A percentile compares a stretch with the other conserved stretches of the same genome.
Conservation (phyloP, 2,329 filamentous ascomycete species). For the Scytalidium lignicola region DNA sequence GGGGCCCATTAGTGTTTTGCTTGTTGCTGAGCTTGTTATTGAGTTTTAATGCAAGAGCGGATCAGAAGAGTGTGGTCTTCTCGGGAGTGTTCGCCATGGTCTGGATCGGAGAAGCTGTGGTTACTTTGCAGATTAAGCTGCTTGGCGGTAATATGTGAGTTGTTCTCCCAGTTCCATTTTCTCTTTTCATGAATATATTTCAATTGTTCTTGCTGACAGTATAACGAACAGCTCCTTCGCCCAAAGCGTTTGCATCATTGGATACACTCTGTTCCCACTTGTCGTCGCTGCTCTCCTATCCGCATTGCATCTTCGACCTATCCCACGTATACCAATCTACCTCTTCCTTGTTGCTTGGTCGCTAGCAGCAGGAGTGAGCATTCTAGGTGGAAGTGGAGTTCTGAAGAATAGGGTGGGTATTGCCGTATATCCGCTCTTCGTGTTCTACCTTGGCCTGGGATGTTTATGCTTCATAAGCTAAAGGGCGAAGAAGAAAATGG, state of each 20-base stretch:
- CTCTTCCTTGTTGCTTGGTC: constrained; percentile 87
- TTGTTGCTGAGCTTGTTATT: constrained; percentile 81
- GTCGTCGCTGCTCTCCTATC: constrained; percentile 90
- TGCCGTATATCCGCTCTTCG: constrained; percentile 89
- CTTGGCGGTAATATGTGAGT: constrained; percentile 94
- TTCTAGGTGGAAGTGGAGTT: constrained; percentile 90
- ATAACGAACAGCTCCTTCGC: constrained; percentile 74
- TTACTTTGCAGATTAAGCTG: constrained; percentile 96
- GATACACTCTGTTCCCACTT: constrained; percentile 94
- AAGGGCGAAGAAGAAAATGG: constrained; percentile 4
- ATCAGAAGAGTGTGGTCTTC: constrained; percentile 86
- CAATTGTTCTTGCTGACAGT: constrained; percentile 17
- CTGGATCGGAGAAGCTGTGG: constrained; percentile 93
- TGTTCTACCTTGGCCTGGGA: constrained; percentile 90
- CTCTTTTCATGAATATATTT: constrained; percentile 6
- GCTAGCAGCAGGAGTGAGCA: constrained; percentile 90
- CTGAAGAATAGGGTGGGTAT: constrained; percentile 91
- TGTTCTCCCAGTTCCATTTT: too few relatives aligned
- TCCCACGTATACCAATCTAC: constrained; percentile 87
- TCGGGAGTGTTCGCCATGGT: constrained; percentile 95
- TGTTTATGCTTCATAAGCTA: constrained; percentile 97
- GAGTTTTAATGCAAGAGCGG: constrained; percentile 70
- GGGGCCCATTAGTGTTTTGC: constrained; percentile 95
- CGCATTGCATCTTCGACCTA: constrained; percentile 71
- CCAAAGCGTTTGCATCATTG: constrained; percentile 95